These are phyloP conservation scores for Symbiodinium pilosum DNA, from an alignment of 73 alveolate genomes.

Conservation along the genomic window DNA sequence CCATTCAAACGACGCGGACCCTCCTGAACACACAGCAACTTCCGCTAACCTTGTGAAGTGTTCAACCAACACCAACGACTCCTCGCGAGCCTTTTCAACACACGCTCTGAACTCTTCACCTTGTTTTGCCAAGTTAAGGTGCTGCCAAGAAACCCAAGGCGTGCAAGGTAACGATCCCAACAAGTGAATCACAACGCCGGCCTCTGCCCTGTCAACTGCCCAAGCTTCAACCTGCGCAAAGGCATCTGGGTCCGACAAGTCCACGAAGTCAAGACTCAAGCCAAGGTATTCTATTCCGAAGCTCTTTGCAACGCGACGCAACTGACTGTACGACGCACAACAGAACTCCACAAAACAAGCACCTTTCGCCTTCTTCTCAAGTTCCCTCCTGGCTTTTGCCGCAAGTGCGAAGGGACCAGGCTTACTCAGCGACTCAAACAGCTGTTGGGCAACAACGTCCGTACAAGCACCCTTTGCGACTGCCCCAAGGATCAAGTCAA, in stretches of 20 bases:
- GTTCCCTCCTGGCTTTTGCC: neutral
- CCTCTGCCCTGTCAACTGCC: neutral
- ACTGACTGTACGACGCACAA: neutral
- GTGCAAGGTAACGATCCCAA: constrained; percentile 32
- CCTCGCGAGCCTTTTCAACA: neutral
- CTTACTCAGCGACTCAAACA: neutral
- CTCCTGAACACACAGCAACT: constrained; percentile 1
- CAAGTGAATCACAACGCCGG: constrained; percentile 2
- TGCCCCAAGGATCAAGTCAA: neutral
- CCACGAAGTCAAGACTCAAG: neutral
- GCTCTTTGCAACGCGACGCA: neutral
- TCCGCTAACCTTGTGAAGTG: neutral
- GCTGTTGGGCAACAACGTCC: neutral
- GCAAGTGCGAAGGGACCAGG: neutral
- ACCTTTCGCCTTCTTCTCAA: neutral
- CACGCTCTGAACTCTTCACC: too few species aligned
- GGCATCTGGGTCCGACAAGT: neutral
- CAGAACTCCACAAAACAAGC: constrained; percentile 12
- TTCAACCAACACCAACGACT: neutral
- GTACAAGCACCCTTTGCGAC: neutral
- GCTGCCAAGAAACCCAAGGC: neutral
- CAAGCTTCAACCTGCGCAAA: neutral
- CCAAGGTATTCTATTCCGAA: constrained; percentile 13
- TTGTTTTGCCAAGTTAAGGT: too few species aligned
- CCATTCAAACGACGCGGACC: constrained; percentile 13